These are phyloP conservation scores for Epichloe uncinata DNA, from an alignment of 2,329 filamentous ascomycete genomes.

Conservation along the genomic window DNA sequence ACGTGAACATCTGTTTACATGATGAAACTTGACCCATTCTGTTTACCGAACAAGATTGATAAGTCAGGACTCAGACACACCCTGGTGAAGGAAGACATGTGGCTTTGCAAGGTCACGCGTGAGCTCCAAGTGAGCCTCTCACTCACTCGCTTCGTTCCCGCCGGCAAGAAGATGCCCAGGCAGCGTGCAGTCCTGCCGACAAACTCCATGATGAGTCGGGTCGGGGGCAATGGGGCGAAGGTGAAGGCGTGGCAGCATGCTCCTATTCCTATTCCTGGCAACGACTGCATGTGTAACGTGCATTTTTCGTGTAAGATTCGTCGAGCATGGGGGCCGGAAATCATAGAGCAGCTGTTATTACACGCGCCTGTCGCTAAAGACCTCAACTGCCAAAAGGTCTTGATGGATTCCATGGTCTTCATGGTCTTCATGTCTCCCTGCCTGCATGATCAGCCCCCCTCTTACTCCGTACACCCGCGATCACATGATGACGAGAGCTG, in stretches of 20 bases:
- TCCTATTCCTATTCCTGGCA: too few species aligned
- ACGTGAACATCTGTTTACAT: neutral
- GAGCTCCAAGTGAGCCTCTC: neutral
- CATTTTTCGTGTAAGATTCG: neutral
- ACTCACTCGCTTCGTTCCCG: neutral
- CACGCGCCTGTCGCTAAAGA: neutral
- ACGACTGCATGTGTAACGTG: too few species aligned
- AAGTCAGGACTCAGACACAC: neutral
- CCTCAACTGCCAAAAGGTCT: too few species aligned
- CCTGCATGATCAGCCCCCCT: too few species aligned
- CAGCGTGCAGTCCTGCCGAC: neutral
- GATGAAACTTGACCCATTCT: neutral
- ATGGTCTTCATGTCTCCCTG: too few species aligned
- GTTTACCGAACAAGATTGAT: constrained; percentile 1
- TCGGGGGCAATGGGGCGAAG: too few species aligned
- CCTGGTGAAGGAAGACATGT: neutral
- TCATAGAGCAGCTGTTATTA: neutral
- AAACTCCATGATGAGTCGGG: neutral
- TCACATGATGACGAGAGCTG: too few species aligned
- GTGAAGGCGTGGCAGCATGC: too few species aligned
- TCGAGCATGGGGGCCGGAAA: neutral
- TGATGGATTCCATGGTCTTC: too few species aligned
- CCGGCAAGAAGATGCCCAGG: neutral
- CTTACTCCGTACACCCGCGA: too few species aligned
- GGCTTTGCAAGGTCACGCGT: constrained; percentile 3